Base-by-base conservation (phyloP, 345 rosid species). In the Lenwebbia sp. region DNA sequence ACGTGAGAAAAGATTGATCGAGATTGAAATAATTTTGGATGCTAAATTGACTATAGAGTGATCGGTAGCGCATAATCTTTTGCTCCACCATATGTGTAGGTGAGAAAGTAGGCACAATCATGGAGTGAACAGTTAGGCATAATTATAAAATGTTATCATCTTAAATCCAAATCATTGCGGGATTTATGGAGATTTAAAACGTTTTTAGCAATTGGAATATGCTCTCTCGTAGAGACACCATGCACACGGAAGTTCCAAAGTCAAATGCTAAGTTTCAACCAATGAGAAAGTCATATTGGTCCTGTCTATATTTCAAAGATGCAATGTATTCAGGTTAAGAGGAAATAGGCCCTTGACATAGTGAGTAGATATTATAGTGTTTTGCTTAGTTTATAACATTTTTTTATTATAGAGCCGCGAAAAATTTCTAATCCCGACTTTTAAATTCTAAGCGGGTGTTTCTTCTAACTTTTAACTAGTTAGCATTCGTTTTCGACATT, bases 401-500 rank as follows among this genome's bases (percentile, higher is more conserved):
- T 40, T 40, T 40, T 40, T 40, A 28, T n/a, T 13, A 60, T 60
- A 30, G 0, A 62, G 28, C 40, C 28, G 0, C 0, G 11, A 7
- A 62, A 14, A 62, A 28, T 7, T 62, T 28, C 13, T 28, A 30
- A 28, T 28, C 22, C 40, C 40, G 1, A 62, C 5, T 62, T 28
- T 62, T 9, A 7, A 62, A 62, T 62, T 30, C 1, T 62, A 30
- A 62, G 40, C 2, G 7, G 74, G 11, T 40, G 41, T 37, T 5
- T 40, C 41, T 28, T 62, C 28, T 0, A 28, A 28, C 21, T 62
- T 62, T 28, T 28, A 28, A 14, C 21, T 28, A 14, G 2, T 28
- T 28, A 28, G 0, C 1, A 0, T 28, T 2, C 0, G 10, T 40
- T 14, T 7, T 33, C 28, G 30, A 62, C 40, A 28, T 14, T 28